Conservation (phyloP, 345 rosid genomes). For the Melaleuca alternifolia region DNA sequence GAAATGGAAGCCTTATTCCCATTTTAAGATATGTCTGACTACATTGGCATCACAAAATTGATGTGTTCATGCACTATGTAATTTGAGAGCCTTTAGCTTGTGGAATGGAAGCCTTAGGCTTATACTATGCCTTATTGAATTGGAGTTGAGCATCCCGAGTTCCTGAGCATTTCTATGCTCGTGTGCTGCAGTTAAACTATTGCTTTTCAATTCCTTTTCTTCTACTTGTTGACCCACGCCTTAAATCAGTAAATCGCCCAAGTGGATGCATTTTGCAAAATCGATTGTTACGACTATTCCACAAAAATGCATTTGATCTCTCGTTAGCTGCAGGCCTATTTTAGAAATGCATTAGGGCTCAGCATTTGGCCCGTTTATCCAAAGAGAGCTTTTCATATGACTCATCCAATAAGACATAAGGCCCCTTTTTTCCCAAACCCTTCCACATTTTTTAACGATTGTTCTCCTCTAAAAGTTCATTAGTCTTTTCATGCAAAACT, state of each 20-base stretch:
- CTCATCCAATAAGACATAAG: not conserved
- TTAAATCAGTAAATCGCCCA: not conserved
- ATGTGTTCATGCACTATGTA: not conserved
- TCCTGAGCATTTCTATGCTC: not conserved
- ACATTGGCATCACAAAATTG: not conserved
- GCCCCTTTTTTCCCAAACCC: not conserved
- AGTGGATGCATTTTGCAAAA: not conserved
- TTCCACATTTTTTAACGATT: not conserved
- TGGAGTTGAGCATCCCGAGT: not conserved
- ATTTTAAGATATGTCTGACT: too few relatives aligned
- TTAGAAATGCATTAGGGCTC: not conserved
- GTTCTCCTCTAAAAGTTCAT: not conserved
- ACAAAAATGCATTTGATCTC: not conserved
- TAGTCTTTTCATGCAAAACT: not conserved
- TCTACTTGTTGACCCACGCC: not conserved
- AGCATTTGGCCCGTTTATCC: not conserved
- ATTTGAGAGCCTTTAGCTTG: not conserved
- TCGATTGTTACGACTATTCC: not conserved
- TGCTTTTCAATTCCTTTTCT: not conserved
- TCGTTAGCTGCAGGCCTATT: not conserved
- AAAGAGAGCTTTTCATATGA: not conserved
- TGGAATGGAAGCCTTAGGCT: not conserved
- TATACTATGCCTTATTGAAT: not conserved
- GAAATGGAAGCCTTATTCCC: too few relatives aligned
- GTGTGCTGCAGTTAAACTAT: not conserved